Evolutionary conservation across 1,139 yeast genomes (phyloP), one percentile per base, ranked within the genome.

Genomic region (Diutina sp.): DNA sequence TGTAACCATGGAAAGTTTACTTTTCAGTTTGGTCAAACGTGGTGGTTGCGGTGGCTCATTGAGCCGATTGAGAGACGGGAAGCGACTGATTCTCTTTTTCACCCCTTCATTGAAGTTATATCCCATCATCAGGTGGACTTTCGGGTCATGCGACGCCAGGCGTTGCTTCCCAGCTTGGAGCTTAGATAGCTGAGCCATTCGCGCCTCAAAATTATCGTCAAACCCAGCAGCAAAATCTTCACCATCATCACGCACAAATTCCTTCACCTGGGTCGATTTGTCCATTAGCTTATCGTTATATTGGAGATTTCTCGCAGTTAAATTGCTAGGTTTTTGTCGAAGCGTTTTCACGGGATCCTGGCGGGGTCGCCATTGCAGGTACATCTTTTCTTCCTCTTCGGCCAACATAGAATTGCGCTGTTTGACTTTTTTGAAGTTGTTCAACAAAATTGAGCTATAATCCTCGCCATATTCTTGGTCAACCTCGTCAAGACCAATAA

Each of bases 61-160:
- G 6, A 14, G 51, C 3, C 53, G 53, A 18, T 32, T 29, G 16
- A 50, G 32, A 25, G 32, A 32, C n/a, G 53, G 53, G 21, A 50
- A 29, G 1, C 53, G 44, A 9, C 41, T 32, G 14, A 50, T 38
- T 11, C 53, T 44, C 8, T 32, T 29, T 21, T 50, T 30, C 11
- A 50, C 53, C 11, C 53, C 53, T 18, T 50, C 44, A 14, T 50
- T 50, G 32, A 32, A 50, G 45, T 50, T 50, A 25, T 50, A 50
- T 4, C 53, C 53, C 44, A 32, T 16, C 28, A 16, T 28, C 16
- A 21, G 21, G 25, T 11, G 41, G 14, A 35, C 4, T n/a, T 35
- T 35, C 6, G 14, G n/a, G n/a, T 35, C 41, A 11, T 35, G 41
- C 6, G 41, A n/a, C 41, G 14, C 16, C 53, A 50, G 53, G 1